Percentiles rank a stretch among this genome's conserved stretches.
These are phyloP conservation scores for Haematococcus lacustris DNA, from an alignment of 139 green algal species.

Conservation along the genomic window DNA sequence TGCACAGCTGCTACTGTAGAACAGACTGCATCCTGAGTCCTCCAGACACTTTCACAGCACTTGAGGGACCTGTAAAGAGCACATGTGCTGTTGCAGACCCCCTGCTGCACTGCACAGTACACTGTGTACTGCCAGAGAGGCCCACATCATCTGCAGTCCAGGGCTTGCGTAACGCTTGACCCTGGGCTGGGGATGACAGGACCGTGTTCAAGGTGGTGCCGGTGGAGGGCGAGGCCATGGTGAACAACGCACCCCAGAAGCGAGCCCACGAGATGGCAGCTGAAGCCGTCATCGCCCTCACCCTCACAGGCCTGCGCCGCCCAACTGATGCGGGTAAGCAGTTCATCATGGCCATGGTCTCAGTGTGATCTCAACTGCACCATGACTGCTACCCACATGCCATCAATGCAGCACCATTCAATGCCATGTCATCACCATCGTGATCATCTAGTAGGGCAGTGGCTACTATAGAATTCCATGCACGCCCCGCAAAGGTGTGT, in stretches of 20 bases:
- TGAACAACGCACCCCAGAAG: conserved; percentile 73
- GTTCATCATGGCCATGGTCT: too few relatives aligned
- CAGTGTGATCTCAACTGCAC: too few relatives aligned
- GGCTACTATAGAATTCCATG: too few relatives aligned
- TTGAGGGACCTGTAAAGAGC: not conserved
- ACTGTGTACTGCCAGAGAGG: not conserved
- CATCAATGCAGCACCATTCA: too few relatives aligned
- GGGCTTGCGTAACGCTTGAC: not conserved
- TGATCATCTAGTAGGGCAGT: too few relatives aligned
- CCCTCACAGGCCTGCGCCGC: too few relatives aligned
- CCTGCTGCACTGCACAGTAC: not conserved
- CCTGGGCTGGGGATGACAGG: not conserved
- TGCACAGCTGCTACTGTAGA: too few relatives aligned
- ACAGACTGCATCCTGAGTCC: not conserved
- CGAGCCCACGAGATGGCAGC: conserved; percentile 61
- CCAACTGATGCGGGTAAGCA: too few relatives aligned
- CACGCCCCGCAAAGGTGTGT: too few relatives aligned
- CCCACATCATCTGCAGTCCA: not conserved
- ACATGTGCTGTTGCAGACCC: not conserved
- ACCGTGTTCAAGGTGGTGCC: conserved; percentile 88
- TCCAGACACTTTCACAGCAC: not conserved
- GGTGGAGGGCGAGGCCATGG: conserved; percentile 71
- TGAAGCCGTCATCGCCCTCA: conserved; percentile 64
- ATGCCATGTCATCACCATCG: too few relatives aligned
- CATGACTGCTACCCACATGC: too few relatives aligned